Evolutionary conservation across 306 rosid genomes (phyloP), one percentile per base, ranked within the genome.

Genomic region (Notholithocarpus densiflorus): DNA sequence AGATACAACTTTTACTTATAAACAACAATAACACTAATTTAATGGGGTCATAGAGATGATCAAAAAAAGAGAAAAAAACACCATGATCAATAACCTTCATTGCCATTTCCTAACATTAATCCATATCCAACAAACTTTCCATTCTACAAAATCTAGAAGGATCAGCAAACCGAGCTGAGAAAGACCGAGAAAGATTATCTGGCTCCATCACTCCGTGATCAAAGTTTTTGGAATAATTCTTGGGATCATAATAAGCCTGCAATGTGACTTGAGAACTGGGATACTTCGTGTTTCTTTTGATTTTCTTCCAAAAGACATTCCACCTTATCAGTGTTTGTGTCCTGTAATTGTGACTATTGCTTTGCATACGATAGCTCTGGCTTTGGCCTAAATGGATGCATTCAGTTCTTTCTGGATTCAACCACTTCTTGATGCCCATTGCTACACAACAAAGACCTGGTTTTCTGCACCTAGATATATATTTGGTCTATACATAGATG

Each of bases 91-190:
- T 11, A 11, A 26, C 11, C 48, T 78, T 37, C 48, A 61, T 20
- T 14, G 11, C 19, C 37, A 62, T 54, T 45, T 32, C 5, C 37
- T 21, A 19, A 65, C 27, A 54, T 81, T 72, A 75, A 81, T 54
- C 88, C 51, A 83, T 75, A 81, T 54, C 88, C 43, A 83, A 26
- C 2, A 86, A 83, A 26, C 75, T 74, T 17, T 52, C 72, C 4
- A 79, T 85, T 9, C 84, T 77, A 9, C 85, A 81, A 81, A 89
- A 60, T 74, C 77, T 83, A 0, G 93, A 89, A 10, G 97, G 94
- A 81, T 87, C 82, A 26, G 96, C 90, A 80, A 70, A 91, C 31
- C 92, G 82, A 77, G 96, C 92, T 1, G 92, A 88, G 90, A 93
- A 91, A 59, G 91, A 88, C 23, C 94, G 89, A 23, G 82, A 72